These are phyloP conservation scores for Mycena olivaceomarginata DNA, from an alignment of 768 basidiomycete species.

Conservation along the genomic window DNA sequence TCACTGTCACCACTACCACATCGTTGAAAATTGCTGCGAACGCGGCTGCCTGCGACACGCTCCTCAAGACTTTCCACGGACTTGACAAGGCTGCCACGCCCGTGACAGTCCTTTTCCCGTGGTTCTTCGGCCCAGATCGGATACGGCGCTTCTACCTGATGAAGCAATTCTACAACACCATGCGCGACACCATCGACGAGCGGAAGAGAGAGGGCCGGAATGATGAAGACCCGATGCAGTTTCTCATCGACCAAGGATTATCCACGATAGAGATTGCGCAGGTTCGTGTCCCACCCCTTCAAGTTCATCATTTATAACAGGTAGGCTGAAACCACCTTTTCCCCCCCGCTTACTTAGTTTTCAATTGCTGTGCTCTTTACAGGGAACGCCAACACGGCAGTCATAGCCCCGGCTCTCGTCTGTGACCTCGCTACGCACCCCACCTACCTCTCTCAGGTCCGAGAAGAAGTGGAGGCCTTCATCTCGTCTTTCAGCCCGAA, in stretches of 20 bases:
- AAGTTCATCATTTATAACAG: too few relatives aligned
- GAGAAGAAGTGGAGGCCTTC: slow-evolving; percentile 46
- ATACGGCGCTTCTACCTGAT: slow-evolving; percentile 30
- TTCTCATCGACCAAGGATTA: slow-evolving; percentile 13
- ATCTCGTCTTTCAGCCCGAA: slow-evolving; percentile 22
- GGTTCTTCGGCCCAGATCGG: slow-evolving; percentile 24
- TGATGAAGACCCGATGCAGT: slow-evolving; percentile 24
- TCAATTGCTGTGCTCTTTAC: slow-evolving; percentile 20
- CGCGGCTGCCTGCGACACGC: background rate
- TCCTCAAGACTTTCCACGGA: slow-evolving; percentile 11
- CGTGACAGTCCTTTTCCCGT: slow-evolving; percentile 23
- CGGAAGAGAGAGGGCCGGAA: slow-evolving; percentile 13
- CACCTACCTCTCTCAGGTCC: slow-evolving; percentile 43
- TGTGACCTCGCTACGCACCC: slow-evolving; percentile 46
- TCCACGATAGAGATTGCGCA: slow-evolving; percentile 25
- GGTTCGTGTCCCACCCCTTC: background rate
- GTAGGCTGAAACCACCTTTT: background rate
- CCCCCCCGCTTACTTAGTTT: background rate
- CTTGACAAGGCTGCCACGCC: slow-evolving; percentile 19
- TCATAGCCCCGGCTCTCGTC: slow-evolving; percentile 35
- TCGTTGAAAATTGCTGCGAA: slow-evolving; percentile 12
- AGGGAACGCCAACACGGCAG: slow-evolving; percentile 25
- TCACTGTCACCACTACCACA: slow-evolving; percentile 9
- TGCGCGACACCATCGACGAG: slow-evolving; percentile 6
- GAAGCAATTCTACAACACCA: slow-evolving; percentile 19